Evolutionary conservation across 345 rosid species (phyloP).

Genomic region (Cochlearia excelsa): DNA sequence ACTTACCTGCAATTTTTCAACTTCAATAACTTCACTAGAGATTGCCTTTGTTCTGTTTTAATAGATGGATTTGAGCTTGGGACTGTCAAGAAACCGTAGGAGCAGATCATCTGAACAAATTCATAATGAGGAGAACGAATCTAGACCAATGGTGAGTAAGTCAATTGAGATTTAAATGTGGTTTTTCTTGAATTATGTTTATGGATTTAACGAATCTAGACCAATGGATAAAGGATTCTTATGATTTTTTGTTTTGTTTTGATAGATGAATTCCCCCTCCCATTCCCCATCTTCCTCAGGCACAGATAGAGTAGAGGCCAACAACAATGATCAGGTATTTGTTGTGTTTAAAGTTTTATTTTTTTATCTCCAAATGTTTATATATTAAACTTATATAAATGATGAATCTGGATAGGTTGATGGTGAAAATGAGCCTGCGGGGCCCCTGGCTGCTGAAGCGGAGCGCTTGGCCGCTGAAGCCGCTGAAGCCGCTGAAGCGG

Average conservation of each 20-base stretch:
- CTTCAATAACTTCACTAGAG: no score
- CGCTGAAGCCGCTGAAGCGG: no score
- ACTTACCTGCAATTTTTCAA: no score
- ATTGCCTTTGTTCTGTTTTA: not conserved
- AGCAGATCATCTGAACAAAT: not conserved
- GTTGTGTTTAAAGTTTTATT: no score
- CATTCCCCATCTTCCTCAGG: not conserved
- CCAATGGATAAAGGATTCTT: slow-evolving; percentile 1
- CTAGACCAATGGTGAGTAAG: no score
- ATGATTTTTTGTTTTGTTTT: not conserved
- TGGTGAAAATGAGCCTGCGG: no score
- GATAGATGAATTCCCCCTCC: not conserved
- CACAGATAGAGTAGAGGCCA: not conserved
- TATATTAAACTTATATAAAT: no score
- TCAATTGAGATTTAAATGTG: no score
- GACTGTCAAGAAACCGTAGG: not conserved
- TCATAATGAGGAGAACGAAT: not conserved
- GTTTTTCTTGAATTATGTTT: not conserved
- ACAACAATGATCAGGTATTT: not conserved
- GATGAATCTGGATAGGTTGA: no score
- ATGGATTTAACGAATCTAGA: not conserved
- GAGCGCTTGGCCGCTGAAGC: no score
- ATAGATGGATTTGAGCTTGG: not conserved
- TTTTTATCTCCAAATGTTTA: no score
- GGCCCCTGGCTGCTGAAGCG: no score